A percentile compares a stretch with the other conserved stretches of the same genome.
These are phyloP conservation scores for Calcarisporium arbuscula DNA, from an alignment of 2,329 filamentous ascomycete species.

Conservation along the genomic window DNA sequence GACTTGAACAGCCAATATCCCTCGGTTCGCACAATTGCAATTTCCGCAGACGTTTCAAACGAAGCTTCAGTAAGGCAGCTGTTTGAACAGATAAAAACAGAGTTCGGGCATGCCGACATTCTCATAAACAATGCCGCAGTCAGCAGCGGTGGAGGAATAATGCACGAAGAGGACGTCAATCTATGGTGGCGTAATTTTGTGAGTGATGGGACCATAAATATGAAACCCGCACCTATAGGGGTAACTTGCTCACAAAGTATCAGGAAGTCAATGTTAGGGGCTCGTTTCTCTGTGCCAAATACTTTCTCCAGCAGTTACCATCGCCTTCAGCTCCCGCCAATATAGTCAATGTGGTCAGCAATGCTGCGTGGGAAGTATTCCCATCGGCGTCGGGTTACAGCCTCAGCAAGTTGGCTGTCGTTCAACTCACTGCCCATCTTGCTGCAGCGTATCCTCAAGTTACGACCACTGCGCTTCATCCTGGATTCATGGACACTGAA, in stretches of 20 bases:
- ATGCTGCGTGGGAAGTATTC: background rate
- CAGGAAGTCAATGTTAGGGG: conserved; percentile 6
- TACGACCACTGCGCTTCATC: conserved; percentile 2
- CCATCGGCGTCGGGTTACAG: conserved; percentile 1
- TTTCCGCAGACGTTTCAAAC: conserved; percentile 2
- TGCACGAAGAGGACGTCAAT: no score
- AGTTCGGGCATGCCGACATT: conserved; percentile 3
- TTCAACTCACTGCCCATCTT: conserved; percentile 1
- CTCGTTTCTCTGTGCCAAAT: conserved; percentile 1
- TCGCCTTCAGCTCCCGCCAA: conserved; percentile 1
- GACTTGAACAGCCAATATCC: conserved; percentile 2
- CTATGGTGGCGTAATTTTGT: no score
- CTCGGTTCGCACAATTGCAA: conserved; percentile 1
- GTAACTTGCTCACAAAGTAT: no score
- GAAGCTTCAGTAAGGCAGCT: no score
- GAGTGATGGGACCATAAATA: background rate
- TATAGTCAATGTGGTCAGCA: conserved; percentile 2
- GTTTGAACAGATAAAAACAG: background rate
- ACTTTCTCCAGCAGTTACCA: conserved; percentile 3
- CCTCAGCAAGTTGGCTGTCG: conserved; percentile 4
- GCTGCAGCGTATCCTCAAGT: conserved; percentile 2
- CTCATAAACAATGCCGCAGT: conserved; percentile 5
- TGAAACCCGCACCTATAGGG: background rate
- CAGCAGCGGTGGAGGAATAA: no score
- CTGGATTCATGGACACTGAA: conserved; percentile 3